Base-by-base conservation (phyloP, 345 rosid species). In the Erucastrum elatum region DNA sequence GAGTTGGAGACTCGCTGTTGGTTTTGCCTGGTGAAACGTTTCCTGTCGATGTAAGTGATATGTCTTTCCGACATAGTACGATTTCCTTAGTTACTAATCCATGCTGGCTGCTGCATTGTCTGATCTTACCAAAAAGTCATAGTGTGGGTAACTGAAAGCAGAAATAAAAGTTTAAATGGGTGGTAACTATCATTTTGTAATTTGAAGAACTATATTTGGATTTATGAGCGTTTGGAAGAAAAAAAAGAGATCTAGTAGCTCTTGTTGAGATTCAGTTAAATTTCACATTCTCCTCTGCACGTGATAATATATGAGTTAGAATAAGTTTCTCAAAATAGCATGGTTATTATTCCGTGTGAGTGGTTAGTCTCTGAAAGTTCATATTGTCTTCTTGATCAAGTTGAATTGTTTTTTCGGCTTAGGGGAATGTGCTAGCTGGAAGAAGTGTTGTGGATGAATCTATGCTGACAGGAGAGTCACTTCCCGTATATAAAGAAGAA, bases 391-490 rank as follows among this genome's bases (percentile, higher is more conserved):
- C 15, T 26, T 59, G 68, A 63, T 66, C 35, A 69, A 15, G 55
- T 76, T 82, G 81, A 74, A 78, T 13, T 61, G 41, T 27, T 16
- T 49, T 29, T 72, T 75, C 3, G 55, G 74, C 68, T 37, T 83
- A 94, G 98, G 98, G 98, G 59, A 86, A 70, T 84, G 90, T 94
- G 73, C 71, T 90, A 76, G 95, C 94, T 2, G 98, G 98, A 85
- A 90, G 94, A 89, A 92, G 98, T 81, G 94, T 91, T 75, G 97
- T 91, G 33, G 97, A 94, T 77, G 98, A 94, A 85, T 92, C 97
- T 85, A 94, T 94, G 97, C 90, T 94, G 71, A 92, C 98, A 1
- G 97, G 98, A 64, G 98, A 92, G 88, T 92, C 97, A 74, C 88
- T 91, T 79, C 98, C 97, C 27, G 94, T 91, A 55, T 91, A 87